These are phyloP conservation scores for Diplosphaera chodatii DNA, from an alignment of 139 green algal genomes.

Conservation along the genomic window DNA sequence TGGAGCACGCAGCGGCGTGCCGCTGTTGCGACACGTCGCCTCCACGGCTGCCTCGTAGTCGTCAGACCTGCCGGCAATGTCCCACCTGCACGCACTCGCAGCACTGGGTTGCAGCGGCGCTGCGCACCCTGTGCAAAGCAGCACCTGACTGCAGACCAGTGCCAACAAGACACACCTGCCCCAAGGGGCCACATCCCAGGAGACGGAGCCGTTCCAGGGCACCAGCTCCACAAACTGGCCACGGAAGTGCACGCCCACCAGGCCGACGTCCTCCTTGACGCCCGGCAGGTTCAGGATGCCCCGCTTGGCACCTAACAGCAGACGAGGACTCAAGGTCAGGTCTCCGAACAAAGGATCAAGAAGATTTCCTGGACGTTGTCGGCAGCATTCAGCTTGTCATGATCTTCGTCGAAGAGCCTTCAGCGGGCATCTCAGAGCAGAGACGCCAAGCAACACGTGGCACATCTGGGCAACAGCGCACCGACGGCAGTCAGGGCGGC, in stretches of 20 bases:
- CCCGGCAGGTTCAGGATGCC: slow-evolving; percentile 55
- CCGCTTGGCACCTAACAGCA: slow-evolving; percentile 27
- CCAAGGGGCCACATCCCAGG: slow-evolving; percentile 84
- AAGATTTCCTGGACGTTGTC: too few relatives aligned
- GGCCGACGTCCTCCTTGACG: slow-evolving; percentile 83
- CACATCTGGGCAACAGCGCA: too few relatives aligned
- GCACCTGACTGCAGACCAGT: too few relatives aligned
- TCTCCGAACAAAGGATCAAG: too few relatives aligned
- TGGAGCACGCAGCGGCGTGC: slow-evolving; percentile 66
- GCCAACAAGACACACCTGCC: too few relatives aligned
- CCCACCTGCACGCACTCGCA: slow-evolving; percentile 25
- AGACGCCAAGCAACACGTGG: too few relatives aligned
- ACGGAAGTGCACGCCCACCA: slow-evolving; percentile 76
- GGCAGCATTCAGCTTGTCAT: too few relatives aligned
- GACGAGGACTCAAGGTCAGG: too few relatives aligned
- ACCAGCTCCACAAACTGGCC: slow-evolving; percentile 84
- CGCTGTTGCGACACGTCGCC: slow-evolving; percentile 42
- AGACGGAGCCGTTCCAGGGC: slow-evolving; percentile 68
- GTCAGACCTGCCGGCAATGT: slow-evolving; percentile 24
- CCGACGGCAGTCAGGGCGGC: slow-evolving; percentile 82
- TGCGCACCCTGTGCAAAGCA: too few relatives aligned
- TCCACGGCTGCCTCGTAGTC: slow-evolving; percentile 76
- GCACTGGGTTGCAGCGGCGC: too few relatives aligned
- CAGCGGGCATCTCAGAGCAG: too few relatives aligned
- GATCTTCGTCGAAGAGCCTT: too few relatives aligned